Evolutionary conservation across 257 asterid species (phyloP), one percentile per base, ranked within the genome.

Genomic region (Dorcoceras hygrometricum): DNA sequence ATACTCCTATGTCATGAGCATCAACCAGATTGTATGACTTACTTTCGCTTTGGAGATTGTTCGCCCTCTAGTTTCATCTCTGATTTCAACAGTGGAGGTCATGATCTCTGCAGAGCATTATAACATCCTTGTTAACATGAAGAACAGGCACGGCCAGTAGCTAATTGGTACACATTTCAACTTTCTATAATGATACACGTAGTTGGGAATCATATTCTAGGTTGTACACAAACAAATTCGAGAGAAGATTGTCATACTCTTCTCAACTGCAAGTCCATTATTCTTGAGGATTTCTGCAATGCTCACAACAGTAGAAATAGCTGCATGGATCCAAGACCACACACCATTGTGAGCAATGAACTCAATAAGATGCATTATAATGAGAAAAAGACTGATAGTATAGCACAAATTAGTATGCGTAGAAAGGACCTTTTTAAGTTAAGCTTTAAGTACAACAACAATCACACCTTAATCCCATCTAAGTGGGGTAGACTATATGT

Each of bases 31-130:
- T 18, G 46, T 51, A 28, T 0, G 54, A 71, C 88, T 83, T 74
- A 87, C 97, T 77, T 83, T 89, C 32, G 97, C 95, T 78, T 89
- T 87, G 20, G 88, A 78, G 74, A 84, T 67, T 8, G 91, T 89
- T 8, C 93, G 79, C 10, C 94, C 93, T 74, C 91, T 81, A 23
- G 89, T 70, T 65, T 83, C 97, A 76, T 89, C 95, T 71, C 79
- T 78, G 78, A 85, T 84, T 67, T 87, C 95, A 79, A 85, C 89
- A 54, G 93, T 89, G 32, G 95, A 87, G 66, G 95, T 89, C 78
- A 65, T 79, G 65, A 87, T 85, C 83, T 83, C 96, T 89, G 84
- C 81, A 79, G 24, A 29, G 56, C 62, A 43, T n/a, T n/a, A 67
- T 12, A 34, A 14, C 7, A 22, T 25, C 28, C 51, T 51, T 55